These are phyloP conservation scores for Exophiala sp. DNA, from an alignment of 2,329 filamentous ascomycete genomes.

Conservation along the genomic window DNA sequence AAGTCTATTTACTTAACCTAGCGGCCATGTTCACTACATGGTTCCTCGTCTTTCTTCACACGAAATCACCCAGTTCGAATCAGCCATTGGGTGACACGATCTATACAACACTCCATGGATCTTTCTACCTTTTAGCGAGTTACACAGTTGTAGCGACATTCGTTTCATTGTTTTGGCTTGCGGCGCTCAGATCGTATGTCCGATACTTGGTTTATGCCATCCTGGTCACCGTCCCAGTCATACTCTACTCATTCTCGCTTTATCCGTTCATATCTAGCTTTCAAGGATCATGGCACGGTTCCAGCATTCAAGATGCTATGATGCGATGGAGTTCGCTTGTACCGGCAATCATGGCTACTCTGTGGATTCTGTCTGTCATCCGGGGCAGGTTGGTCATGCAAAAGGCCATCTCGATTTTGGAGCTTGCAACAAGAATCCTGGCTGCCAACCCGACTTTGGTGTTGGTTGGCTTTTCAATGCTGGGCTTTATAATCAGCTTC, in stretches of 20 bases:
- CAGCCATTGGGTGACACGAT: slow-evolving; percentile 85
- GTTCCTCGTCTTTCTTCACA: slow-evolving; percentile 86
- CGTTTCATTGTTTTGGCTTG: slow-evolving; percentile 87
- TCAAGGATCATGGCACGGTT: slow-evolving; percentile 70
- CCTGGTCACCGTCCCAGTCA: slow-evolving; percentile 76
- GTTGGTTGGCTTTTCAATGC: slow-evolving; percentile 73
- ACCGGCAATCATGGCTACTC: slow-evolving; percentile 66
- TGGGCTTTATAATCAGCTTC: slow-evolving; percentile 75
- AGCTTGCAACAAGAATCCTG: slow-evolving; percentile 86
- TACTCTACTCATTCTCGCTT: slow-evolving; percentile 83
- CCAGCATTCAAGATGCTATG: slow-evolving; percentile 74
- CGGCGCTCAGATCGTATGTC: slow-evolving; percentile 81
- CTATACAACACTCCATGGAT: slow-evolving; percentile 81
- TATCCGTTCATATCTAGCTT: slow-evolving; percentile 91
- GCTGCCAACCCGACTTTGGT: slow-evolving; percentile 80
- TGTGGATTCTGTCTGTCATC: slow-evolving; percentile 82
- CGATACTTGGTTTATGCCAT: slow-evolving; percentile 77
- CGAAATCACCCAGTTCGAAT: slow-evolving; percentile 65
- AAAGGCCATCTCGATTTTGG: slow-evolving; percentile 81
- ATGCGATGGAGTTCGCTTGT: slow-evolving; percentile 86
- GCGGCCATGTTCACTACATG: slow-evolving; percentile 84
- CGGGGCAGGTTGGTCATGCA: slow-evolving; percentile 75
- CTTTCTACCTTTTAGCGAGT: slow-evolving; percentile 82
- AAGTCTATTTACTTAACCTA: slow-evolving; percentile 79
- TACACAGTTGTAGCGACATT: slow-evolving; percentile 89